Evolutionary conservation across 2,329 filamentous ascomycete genomes (phyloP).

Genomic region (Exophiala dermatitidis): DNA sequence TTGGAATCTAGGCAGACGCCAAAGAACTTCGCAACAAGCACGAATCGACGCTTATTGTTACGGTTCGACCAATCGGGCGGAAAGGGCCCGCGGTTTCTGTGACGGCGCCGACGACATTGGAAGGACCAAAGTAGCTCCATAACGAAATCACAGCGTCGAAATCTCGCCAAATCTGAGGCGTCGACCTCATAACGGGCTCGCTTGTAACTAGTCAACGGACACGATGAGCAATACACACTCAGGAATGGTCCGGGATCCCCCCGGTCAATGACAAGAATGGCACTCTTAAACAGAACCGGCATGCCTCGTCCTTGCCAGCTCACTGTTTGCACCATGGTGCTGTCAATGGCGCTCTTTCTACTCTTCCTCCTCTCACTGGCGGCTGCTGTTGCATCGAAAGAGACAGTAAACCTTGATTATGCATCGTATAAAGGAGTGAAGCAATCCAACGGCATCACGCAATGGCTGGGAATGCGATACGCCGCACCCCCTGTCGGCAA

Average conservation of each 20-base stretch:
- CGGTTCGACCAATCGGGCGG: not conserved
- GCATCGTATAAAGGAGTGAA: conserved; percentile 56
- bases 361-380: conserved; percentile 12
- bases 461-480: conserved; percentile 70
- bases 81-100: not conserved
- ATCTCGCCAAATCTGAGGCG: too few relatives aligned
- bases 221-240: not conserved
- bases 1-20: not conserved
- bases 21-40: too few relatives aligned
- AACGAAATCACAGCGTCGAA: too few relatives aligned
- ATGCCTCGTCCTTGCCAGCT: not conserved
- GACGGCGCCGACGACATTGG: not conserved
- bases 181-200: too few relatives aligned
- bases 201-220: too few relatives aligned
- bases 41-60: not conserved
- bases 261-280: not conserved
- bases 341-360: not conserved
- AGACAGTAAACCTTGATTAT: conserved; percentile 57
- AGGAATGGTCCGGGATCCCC: not conserved
- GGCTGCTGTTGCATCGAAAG: conserved; percentile 24
- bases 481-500: conserved; percentile 61
- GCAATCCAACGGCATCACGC: conserved; percentile 52
- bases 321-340: not conserved
- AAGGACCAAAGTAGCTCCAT: not conserved
- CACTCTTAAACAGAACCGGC: not conserved